A percentile compares a stretch with the other conserved stretches of the same genome.
Evolutionary conservation across 495 filamentous ascomycete genomes (phyloP).

Genomic region (Penicillium nucicola): DNA sequence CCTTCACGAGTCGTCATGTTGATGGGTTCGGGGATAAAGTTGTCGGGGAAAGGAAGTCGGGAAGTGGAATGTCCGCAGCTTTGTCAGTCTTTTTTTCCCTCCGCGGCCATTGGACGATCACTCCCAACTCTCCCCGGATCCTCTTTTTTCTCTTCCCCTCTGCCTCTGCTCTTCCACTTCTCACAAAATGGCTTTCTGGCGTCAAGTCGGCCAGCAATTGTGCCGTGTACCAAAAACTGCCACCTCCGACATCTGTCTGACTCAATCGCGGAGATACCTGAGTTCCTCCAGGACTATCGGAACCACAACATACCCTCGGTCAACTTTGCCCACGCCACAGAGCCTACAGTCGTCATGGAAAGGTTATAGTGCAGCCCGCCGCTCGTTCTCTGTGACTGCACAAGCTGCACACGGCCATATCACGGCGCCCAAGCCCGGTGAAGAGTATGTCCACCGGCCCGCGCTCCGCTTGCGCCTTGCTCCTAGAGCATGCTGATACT

Average conservation of each 20-base stretch:
- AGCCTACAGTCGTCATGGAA: constrained; percentile 18
- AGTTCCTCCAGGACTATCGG: constrained; percentile 22
- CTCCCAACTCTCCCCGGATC: constrained; percentile 14
- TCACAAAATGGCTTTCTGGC: constrained; percentile 37
- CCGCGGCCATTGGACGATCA: constrained; percentile 24
- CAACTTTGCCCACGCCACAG: constrained; percentile 2
- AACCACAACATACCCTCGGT: constrained; percentile 11
- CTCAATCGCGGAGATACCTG: constrained; percentile 33
- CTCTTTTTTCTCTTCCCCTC: constrained; percentile 9
- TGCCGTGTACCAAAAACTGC: constrained; percentile 29
- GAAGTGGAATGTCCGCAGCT: constrained; percentile 20
- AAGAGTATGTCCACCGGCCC: constrained; percentile 65
- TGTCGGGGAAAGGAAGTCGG: constrained; percentile 17
- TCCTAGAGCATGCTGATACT: neutral
- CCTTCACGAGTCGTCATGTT: constrained; percentile 48
- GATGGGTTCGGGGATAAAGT: constrained; percentile 13
- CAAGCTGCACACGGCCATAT: constrained; percentile 70
- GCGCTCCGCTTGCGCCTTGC: neutral
- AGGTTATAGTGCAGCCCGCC: constrained; percentile 31
- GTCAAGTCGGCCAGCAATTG: constrained; percentile 35
- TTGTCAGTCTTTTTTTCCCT: constrained; percentile 27
- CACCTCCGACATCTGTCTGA: constrained; percentile 25
- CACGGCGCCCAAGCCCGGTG: constrained; percentile 81
- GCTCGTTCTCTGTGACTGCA: constrained; percentile 65
- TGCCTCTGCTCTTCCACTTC: constrained; percentile 2